Evolutionary conservation across 2,329 filamentous ascomycete genomes (phyloP), one percentile per base, ranked within the genome.

Genomic region (Blastomyces gilchristii): DNA sequence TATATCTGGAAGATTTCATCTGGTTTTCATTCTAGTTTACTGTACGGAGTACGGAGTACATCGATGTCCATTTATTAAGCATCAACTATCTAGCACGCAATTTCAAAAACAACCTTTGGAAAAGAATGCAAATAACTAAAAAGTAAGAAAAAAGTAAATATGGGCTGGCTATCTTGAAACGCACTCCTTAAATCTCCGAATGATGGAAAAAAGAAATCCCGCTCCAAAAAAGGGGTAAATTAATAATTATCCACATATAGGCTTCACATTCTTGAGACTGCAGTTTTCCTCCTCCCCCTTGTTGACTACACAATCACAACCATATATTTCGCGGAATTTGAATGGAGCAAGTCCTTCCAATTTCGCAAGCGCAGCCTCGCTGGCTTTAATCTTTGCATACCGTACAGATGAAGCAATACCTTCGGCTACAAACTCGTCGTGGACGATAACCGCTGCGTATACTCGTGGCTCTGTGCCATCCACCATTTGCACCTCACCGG

Each of bases 401-500:
- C 88, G 81, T 0, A 83, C 83, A 60, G 86, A 91, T 67, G 80
- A 83, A 0, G 84, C 84, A 45, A 80, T 78, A 0, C 80, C 83
- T 66, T 85, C 80, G 1, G 85, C 83, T n/a, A 90, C 74, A 11
- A 91, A 82, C 52, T 81, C 73, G 14, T 85, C 83, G 71, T 97
- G 93, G 16, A 97, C 82, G 71, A 95, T 80, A 8, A 96, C 81
- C 31, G 85, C 90, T 7, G 87, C 88, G 0, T 90, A 78, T 6
- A 92, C 83, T 58, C 73, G 70, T 50, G 77, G 71, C 61, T 76
- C 65, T 58, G 78, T 67, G 79, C 82, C 74, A 68, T 84, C 77
- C 0, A 75, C 69, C 3, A 65, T 68, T 0, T 76, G 75, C 49
- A 83, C 73, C 57, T 81, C 78, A 45, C 75, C 76, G 1, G 77